Percentiles rank a stretch among this genome's conserved stretches.
These are phyloP conservation scores for Rosa chinensis DNA, from an alignment of 306 rosid genomes.

Conservation along the genomic window DNA sequence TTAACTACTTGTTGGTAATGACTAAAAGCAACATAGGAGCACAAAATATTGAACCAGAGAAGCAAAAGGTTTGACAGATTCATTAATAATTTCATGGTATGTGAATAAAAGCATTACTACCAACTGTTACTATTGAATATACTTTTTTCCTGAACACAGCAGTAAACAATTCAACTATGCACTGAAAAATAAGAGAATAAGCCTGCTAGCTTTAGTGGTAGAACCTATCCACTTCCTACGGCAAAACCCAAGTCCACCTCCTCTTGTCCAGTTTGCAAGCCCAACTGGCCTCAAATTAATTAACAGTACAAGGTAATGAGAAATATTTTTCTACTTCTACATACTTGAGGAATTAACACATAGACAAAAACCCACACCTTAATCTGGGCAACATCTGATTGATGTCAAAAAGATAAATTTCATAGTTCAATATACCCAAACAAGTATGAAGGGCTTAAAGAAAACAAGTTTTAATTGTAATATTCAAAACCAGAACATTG, in stretches of 20 bases:
- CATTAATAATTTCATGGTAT: background rate
- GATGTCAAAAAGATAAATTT: background rate
- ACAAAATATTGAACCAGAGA: background rate
- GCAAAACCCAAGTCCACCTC: background rate
- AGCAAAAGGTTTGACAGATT: background rate
- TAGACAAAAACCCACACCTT: background rate
- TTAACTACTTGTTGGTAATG: conserved; percentile 13
- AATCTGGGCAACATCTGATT: background rate
- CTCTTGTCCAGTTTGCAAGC: background rate
- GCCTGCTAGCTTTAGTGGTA: conserved; percentile 6
- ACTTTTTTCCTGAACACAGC: background rate
- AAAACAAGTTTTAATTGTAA: background rate
- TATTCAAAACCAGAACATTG: background rate
- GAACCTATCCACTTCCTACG: background rate
- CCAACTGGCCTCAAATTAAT: background rate
- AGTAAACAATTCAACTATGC: background rate
- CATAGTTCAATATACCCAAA: background rate
- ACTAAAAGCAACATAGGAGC: background rate
- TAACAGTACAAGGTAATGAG: background rate
- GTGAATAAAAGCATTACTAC: background rate
- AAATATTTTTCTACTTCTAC: background rate
- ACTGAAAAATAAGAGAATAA: background rate
- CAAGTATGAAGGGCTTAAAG: background rate
- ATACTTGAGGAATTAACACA: background rate
- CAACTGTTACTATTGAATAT: background rate